Conservation (phyloP, 306 rosid species). For the Trichosanthes cucumerina region DNA sequence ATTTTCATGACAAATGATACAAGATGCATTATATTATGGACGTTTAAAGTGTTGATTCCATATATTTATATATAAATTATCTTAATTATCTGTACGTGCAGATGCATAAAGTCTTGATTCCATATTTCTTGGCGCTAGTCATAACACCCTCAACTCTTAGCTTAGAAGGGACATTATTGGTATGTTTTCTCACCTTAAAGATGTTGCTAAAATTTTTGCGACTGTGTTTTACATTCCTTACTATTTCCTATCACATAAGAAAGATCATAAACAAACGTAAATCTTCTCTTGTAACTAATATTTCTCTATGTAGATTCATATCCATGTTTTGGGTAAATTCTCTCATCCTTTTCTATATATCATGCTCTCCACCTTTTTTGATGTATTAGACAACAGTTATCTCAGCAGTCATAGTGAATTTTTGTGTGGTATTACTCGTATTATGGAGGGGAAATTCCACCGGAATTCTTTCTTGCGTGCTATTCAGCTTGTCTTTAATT, state of each 20-base stretch:
- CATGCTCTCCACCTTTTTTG: not conserved
- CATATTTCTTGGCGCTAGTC: slow-evolving; percentile 58
- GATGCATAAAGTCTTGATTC: slow-evolving; percentile 83
- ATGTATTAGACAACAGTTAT: not conserved
- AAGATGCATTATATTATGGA: not conserved
- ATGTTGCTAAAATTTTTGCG: not conserved
- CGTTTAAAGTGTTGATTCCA: not conserved
- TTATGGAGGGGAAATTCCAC: too few relatives aligned
- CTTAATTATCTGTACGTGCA: slow-evolving; percentile 22
- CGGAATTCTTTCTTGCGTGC: not conserved
- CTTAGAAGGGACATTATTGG: slow-evolving; percentile 94
- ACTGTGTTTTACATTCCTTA: not conserved
- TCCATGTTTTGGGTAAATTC: not conserved
- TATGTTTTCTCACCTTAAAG: slow-evolving; percentile 21
- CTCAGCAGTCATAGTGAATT: too few relatives aligned
- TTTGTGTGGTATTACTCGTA: too few relatives aligned
- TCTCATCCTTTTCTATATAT: not conserved
- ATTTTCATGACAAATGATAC: not conserved
- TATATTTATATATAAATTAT: not conserved
- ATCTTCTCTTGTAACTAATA: not conserved
- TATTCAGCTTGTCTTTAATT: not conserved
- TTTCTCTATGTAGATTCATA: not conserved
- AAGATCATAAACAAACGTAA: not conserved
- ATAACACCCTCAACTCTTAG: slow-evolving; percentile 71
- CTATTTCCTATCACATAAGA: not conserved